Base-by-base conservation (phyloP, 768 basidiomycete species). In the Jaapia argillacea region DNA sequence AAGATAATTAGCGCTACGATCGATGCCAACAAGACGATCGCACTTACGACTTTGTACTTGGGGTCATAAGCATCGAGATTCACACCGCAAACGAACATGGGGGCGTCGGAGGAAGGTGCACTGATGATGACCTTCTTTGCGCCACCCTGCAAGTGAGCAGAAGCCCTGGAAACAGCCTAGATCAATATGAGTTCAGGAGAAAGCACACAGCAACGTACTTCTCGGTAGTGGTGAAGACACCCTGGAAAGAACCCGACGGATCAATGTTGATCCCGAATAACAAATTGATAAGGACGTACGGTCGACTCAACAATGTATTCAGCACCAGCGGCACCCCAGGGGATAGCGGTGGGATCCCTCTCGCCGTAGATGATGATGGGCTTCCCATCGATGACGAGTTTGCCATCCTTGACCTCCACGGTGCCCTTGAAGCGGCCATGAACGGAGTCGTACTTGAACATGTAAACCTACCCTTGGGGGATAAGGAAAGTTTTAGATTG, bases 71-170 rank as follows among this genome's bases (percentile, higher is more conserved):
- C 53, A 49, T 96, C 91, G 51, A 96, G 79, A 74, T 99, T 98
- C 66, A 98, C 94, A 73, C 88, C 91, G 54, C 74, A 76, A 42
- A 93, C 90, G 65, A 79, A 92, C 90, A 93, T 93, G 54, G 90
- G 90, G 4, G 91, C 90, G 61, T 93, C 89, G 24, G 89, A 77
- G n/a, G 94, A 98, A 53, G 94, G 94, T 38, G 94, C 94, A 52
- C 93, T 94, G 77, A 99, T 98, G 71, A 99, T 74, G 62, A 99
- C 94, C 75, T 97, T 99, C 82, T 98, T 97, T 60, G 94, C 94
- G 63, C 94, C 94, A 55, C 94, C 94, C 70, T 93, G 91, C 69
- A 99, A 72, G 71, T 99, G 94, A 53, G 79, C 82, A 39, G 74
- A 73, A 44, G 94, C 94, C 73, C 82, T 86, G 45, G 3, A n/a